These are phyloP conservation scores for Aspergillus sp. DNA, from an alignment of 2,329 filamentous ascomycete species.

Conservation along the genomic window DNA sequence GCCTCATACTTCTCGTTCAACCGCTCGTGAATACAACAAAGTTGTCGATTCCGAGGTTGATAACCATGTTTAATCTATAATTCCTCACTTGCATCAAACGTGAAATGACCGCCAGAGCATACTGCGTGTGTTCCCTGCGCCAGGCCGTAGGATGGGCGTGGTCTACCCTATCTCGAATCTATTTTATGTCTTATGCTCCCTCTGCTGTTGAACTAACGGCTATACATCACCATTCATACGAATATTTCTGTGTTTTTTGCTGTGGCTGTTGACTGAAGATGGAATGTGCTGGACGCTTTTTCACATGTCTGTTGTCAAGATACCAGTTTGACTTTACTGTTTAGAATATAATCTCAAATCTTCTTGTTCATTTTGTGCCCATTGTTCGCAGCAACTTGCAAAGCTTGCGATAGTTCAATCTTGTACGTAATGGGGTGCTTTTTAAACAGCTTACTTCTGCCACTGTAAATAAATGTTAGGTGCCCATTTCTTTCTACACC, in stretches of 20 bases:
- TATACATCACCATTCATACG: not conserved
- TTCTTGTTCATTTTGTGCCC: not conserved
- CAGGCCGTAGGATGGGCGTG: not conserved
- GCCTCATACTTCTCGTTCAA: conserved; percentile 16
- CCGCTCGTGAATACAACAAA: not conserved
- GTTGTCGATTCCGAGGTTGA: not conserved
- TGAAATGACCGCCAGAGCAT: not conserved
- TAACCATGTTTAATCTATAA: too few relatives aligned
- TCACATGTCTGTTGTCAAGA: not conserved
- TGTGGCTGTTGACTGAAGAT: not conserved
- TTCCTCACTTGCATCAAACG: too few relatives aligned
- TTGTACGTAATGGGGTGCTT: too few relatives aligned
- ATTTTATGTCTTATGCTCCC: not conserved
- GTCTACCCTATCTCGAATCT: too few relatives aligned
- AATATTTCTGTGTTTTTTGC: not conserved
- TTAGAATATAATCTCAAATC: too few relatives aligned
- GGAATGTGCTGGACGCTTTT: not conserved
- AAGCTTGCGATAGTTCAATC: too few relatives aligned
- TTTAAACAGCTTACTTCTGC: too few relatives aligned
- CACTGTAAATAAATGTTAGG: too few relatives aligned
- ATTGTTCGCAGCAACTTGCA: not conserved
- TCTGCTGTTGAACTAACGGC: not conserved
- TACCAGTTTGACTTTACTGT: not conserved
- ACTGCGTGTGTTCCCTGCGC: not conserved
- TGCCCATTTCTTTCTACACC: too few relatives aligned